Evolutionary conservation across 495 filamentous ascomycete species (phyloP), one percentile per base, ranked within the genome.

Genomic region (Trichoderma reesei): DNA sequence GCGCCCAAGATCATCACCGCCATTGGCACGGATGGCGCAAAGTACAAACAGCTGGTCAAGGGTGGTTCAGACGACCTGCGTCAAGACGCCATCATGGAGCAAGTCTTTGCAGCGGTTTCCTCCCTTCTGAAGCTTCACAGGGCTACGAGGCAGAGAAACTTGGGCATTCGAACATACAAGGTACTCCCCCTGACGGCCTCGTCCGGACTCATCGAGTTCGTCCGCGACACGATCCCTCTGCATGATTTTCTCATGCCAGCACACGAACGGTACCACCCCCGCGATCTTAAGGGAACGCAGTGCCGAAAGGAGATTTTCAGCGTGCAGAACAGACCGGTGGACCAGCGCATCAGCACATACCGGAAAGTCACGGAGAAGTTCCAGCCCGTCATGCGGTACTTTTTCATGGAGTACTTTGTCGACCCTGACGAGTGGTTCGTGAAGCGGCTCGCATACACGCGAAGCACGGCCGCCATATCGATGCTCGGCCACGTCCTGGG

Each of bases 21-120:
- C 16, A 73, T 89, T 51, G 90, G 84, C 2, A 87, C 80, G 36
- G 83, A 96, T 75, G 94, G 94, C 9, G 70, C 79, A 38, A 82
- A 79, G 31, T 96, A 88, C 74, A 96, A 91, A 75, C 90, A 96
- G 72, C 79, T 98, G 66, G 90, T 94, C 71, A 99, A 99, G 77
- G 89, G 90, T 69, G 91, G 92, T 36, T 92, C 90, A 67, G 92
- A 98, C 72, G 94, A 98, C 70, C 82, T 99, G 13, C 88, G 94
- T n/a, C 94, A 99, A 76, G 94, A 99, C 70, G 91, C 94, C 18
- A 99, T 99, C 76, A 99, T 99, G 95, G 95, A 98, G 73, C 94
- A 99, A 76, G 94, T 99, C 38, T 99, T 98, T 75, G 90, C 90
- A 60, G 90, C 96, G 82, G 94, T 97, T 37, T 96, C 89, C 69